A percentile compares a stretch with the other conserved stretches of the same genome.
Conservation (phyloP, 371 early-diverging fungal genomes). For the Neoconidiobolus thromboides region DNA sequence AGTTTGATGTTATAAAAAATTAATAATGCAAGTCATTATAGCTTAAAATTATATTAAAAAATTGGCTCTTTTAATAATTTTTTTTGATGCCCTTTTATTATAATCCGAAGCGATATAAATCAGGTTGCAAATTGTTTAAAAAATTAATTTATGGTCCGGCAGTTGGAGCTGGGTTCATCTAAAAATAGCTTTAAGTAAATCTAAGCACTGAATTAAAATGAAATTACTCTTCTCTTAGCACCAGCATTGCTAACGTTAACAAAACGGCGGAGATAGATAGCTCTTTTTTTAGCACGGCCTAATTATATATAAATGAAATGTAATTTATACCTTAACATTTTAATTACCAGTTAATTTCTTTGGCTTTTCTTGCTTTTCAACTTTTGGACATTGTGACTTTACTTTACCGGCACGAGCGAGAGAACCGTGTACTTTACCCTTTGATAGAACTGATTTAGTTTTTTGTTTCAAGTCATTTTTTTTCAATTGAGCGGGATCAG, state of each 20-base stretch:
- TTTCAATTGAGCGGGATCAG: too few relatives aligned
- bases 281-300: conserved; percentile 97
- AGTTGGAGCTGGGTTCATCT: conserved; percentile 53
- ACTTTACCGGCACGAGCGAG: conserved; percentile 99
- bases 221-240: conserved; percentile 67
- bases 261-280: conserved; percentile 93
- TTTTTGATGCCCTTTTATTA: too few relatives aligned
- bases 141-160: background rate
- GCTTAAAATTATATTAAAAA: too few relatives aligned
- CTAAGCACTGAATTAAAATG: background rate
- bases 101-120: too few relatives aligned
- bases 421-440: conserved; percentile 99
- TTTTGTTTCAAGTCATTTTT: too few relatives aligned
- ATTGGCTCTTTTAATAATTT: too few relatives aligned
- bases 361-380: conserved; percentile 95
- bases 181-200: background rate
- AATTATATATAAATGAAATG: background rate
- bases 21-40: too few relatives aligned
- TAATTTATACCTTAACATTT: background rate
- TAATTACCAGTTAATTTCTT: conserved; percentile 58
- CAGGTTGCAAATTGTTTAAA: background rate
- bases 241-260: conserved; percentile 78
- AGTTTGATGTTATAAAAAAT: too few relatives aligned
- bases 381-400: conserved; percentile 98
- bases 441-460: background rate